These are phyloP conservation scores for Pisolithus albus DNA, from an alignment of 768 basidiomycete species.

Conservation along the genomic window DNA sequence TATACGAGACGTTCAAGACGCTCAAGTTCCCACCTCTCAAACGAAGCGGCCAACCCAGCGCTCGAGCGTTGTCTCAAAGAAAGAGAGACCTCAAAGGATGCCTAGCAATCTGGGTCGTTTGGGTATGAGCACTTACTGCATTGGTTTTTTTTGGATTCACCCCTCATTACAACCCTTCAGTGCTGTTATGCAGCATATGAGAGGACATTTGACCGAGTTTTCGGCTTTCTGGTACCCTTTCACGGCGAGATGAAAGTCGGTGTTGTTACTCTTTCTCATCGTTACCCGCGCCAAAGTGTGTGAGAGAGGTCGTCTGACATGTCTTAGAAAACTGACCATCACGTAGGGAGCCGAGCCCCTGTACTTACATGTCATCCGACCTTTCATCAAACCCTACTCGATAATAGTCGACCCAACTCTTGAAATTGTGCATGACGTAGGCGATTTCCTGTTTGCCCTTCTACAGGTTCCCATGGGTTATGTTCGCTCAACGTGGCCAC, in stretches of 20 bases:
- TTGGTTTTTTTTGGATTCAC: background rate
- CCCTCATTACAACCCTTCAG: constrained; percentile 31
- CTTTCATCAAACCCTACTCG: constrained; percentile 69
- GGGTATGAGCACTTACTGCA: constrained; percentile 42
- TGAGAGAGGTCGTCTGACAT: constrained; percentile 7
- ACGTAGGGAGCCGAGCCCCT: constrained; percentile 79
- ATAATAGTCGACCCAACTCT: constrained; percentile 56
- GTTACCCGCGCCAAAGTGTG: constrained; percentile 68
- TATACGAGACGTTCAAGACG: constrained; percentile 82
- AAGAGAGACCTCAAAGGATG: constrained; percentile 85
- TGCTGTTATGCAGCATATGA: constrained; percentile 66
- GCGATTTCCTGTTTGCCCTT: constrained; percentile 51
- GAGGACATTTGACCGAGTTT: constrained; percentile 52
- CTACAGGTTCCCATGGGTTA: constrained; percentile 35
- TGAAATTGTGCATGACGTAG: constrained; percentile 53
- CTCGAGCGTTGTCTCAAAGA: constrained; percentile 62
- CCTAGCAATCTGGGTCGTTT: constrained; percentile 79
- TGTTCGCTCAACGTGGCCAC: constrained; percentile 26
- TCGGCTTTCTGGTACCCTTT: constrained; percentile 73
- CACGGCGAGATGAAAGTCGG: constrained; percentile 79
- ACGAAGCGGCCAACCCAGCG: constrained; percentile 52
- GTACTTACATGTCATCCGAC: constrained; percentile 73
- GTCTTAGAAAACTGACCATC: constrained; percentile 7
- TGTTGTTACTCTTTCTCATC: constrained; percentile 67
- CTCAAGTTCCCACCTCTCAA: constrained; percentile 58